A percentile compares a stretch with the other conserved stretches of the same genome.
Evolutionary conservation across 768 basidiomycete species (phyloP).

Genomic region (Suillus weaverae): DNA sequence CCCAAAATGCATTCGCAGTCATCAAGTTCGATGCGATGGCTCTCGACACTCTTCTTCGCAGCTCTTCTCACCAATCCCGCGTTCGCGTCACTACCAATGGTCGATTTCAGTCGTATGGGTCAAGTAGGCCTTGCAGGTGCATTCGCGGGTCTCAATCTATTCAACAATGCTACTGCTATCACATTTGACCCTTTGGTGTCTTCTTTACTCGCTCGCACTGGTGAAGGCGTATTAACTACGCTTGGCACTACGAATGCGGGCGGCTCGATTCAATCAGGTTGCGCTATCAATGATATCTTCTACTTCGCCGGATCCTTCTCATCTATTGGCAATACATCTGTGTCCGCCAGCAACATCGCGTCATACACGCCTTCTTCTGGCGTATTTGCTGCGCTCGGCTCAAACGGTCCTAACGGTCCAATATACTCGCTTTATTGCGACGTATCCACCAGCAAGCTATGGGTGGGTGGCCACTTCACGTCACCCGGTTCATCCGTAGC

Average conservation of each 20-base stretch:
- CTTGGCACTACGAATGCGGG: slow-evolving; percentile 80
- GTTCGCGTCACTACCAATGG: slow-evolving; percentile 48
- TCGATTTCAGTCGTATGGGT: slow-evolving; percentile 86
- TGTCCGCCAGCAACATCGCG: slow-evolving; percentile 63
- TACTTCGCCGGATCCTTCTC: slow-evolving; percentile 87
- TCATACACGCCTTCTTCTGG: slow-evolving; percentile 65
- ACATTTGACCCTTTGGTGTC: slow-evolving; percentile 71
- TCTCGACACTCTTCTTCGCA: slow-evolving; percentile 25
- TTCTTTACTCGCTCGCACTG: slow-evolving; percentile 65
- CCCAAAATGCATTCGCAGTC: slow-evolving; percentile 13
- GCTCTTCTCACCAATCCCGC: slow-evolving; percentile 15
- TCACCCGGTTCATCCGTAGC: slow-evolving; percentile 69
- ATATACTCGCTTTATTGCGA: slow-evolving; percentile 83
- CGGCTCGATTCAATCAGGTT: slow-evolving; percentile 74
- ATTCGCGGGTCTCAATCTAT: slow-evolving; percentile 84
- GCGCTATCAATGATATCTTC: slow-evolving; percentile 63
- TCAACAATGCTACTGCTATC: slow-evolving; percentile 54
- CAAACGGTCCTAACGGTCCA: slow-evolving; percentile 69
- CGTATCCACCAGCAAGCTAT: slow-evolving; percentile 56
- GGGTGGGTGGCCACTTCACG: slow-evolving; percentile 78
- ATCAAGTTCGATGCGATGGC: slow-evolving; percentile 18
- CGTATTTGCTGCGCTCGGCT: slow-evolving; percentile 61
- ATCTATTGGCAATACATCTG: slow-evolving; percentile 55
- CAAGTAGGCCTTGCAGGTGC: slow-evolving; percentile 85
- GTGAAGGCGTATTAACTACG: slow-evolving; percentile 63